Evolutionary conservation across 306 rosid genomes (phyloP).

Genomic region (Mimosa bimucronata): DNA sequence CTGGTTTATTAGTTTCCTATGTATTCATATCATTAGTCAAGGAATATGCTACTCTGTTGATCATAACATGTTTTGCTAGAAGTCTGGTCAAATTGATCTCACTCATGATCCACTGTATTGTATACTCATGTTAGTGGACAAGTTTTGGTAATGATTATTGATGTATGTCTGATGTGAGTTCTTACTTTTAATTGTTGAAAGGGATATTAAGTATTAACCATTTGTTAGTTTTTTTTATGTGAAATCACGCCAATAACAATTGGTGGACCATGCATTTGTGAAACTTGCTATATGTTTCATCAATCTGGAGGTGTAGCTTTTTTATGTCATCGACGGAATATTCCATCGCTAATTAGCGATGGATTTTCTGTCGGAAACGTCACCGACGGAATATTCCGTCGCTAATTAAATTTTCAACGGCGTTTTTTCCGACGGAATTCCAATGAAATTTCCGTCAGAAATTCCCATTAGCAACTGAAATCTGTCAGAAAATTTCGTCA

Average conservation of each 20-base stretch:
- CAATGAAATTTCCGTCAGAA: too few relatives aligned
- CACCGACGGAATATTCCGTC: too few relatives aligned
- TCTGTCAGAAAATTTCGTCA: too few relatives aligned
- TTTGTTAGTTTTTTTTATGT: conserved; percentile 3
- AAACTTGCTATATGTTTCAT: conserved; percentile 5
- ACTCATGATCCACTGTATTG: conserved; percentile 23
- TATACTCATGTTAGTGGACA: neutral
- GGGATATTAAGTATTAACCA: neutral
- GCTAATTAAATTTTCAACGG: too few relatives aligned
- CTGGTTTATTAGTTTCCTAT: neutral
- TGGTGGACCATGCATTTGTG: conserved; percentile 13
- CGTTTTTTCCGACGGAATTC: too few relatives aligned
- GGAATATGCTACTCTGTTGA: conserved; percentile 26
- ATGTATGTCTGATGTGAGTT: neutral
- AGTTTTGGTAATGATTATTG: conserved; percentile 7
- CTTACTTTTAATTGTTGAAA: conserved; percentile 11
- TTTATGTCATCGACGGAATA: too few relatives aligned
- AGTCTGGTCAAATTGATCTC: conserved; percentile 23
- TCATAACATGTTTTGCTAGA: conserved; percentile 14
- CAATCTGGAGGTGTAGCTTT: conserved; percentile 29
- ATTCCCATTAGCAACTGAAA: too few relatives aligned
- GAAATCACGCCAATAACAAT: neutral
- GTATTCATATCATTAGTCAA: conserved; percentile 7
- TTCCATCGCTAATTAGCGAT: too few relatives aligned
- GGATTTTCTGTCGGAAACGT: too few relatives aligned